Percentiles rank a stretch among this genome's conserved stretches.
Conservation (phyloP, 306 rosid species). For the Cicer bijugum region DNA sequence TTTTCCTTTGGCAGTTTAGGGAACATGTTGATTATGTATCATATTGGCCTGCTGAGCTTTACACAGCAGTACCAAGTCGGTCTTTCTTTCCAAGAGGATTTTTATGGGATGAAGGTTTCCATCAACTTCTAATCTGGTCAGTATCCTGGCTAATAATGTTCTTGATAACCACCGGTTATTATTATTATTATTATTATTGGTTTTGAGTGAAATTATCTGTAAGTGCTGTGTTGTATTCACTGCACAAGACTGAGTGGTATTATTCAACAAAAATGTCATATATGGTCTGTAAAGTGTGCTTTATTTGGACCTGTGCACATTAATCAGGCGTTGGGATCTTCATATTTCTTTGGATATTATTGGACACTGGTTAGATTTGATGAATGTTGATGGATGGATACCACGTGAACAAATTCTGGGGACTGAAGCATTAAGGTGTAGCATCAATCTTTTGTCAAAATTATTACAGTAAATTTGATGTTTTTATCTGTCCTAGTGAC, state of each 20-base stretch:
- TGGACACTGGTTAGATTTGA: conserved; percentile 96
- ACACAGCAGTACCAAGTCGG: conserved; percentile 95
- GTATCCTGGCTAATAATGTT: conserved; percentile 41
- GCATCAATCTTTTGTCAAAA: conserved; percentile 43
- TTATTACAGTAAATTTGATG: conserved; percentile 20
- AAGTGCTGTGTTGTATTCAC: conserved; percentile 35
- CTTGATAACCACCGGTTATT: neutral
- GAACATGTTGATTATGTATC: conserved; percentile 56
- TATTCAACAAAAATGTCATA: conserved; percentile 18
- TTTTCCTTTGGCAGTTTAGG: conserved; percentile 64
- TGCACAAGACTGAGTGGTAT: conserved; percentile 19
- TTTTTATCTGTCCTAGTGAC: conserved; percentile 42
- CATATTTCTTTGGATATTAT: conserved; percentile 79
- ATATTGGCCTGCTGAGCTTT: conserved; percentile 98
- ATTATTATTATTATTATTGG: conserved; percentile 20
- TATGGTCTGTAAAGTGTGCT: conserved; percentile 32
- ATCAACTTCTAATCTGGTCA: conserved; percentile 89
- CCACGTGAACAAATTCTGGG: conserved; percentile 99
- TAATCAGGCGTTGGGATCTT: conserved; percentile 94
- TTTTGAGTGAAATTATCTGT: conserved; percentile 31
- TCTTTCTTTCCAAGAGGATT: conserved; percentile 96
- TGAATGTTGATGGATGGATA: conserved; percentile 98
- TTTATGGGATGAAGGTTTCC: conserved; percentile 99
- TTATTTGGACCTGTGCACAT: conserved; percentile 35
- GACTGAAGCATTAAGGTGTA: conserved; percentile 88